Percentiles rank a stretch among this genome's conserved stretches.
These are phyloP conservation scores for Ceratobasidium sp. DNA, from an alignment of 1,284 basidiomycete genomes.

Conservation along the genomic window DNA sequence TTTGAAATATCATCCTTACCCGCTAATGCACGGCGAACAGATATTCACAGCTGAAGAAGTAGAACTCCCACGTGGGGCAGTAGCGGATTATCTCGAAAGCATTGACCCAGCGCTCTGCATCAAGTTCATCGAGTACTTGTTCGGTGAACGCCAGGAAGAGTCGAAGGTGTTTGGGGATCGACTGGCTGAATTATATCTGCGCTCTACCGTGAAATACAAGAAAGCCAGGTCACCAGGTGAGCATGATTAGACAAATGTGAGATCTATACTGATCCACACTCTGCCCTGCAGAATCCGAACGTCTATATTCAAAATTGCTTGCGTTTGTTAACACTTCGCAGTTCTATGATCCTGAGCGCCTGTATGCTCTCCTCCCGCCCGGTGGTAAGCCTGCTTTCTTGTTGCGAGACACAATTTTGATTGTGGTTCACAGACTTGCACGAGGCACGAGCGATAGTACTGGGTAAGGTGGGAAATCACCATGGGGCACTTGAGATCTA, in stretches of 20 bases:
- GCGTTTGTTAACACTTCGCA: conserved; percentile 78
- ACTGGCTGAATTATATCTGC: conserved; percentile 85
- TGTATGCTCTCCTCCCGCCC: conserved; percentile 79
- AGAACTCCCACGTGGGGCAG: conserved; percentile 80
- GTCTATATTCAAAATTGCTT: conserved; percentile 75
- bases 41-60: conserved; percentile 96
- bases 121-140: conserved; percentile 88
- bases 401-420: background rate
- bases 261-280: background rate
- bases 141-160: conserved; percentile 76
- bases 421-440: conserved; percentile 68
- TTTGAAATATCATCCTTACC: background rate
- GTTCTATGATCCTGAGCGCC: conserved; percentile 79
- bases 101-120: conserved; percentile 75
- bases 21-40: conserved; percentile 55
- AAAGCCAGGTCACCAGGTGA: conserved; percentile 64
- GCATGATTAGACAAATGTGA: conserved; percentile 56
- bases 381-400: conserved; percentile 65
- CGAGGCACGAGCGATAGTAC: conserved; percentile 88
- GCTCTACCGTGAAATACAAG: conserved; percentile 60
- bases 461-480: conserved; percentile 90
- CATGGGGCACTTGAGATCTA: conserved; percentile 94
- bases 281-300: conserved; percentile 57
- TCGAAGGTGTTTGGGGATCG: conserved; percentile 83
- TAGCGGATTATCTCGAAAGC: conserved; percentile 80